Conservation (phyloP, 164 flowering plant species). For the Houttuynia cordata region DNA sequence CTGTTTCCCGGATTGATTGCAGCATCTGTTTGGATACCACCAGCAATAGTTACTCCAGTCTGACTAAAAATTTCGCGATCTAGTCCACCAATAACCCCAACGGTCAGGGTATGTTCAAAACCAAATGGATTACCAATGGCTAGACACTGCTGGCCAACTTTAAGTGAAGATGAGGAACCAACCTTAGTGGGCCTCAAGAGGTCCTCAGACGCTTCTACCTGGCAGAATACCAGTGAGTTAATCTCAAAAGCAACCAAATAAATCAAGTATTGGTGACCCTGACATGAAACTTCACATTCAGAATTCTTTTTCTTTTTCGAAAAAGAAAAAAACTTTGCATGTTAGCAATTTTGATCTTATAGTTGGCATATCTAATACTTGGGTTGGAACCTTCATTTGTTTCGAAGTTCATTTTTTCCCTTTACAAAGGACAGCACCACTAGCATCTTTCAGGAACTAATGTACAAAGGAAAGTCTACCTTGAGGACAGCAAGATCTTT, state of each 20-base stretch:
- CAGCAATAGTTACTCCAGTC: slow-evolving; percentile 87
- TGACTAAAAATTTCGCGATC: slow-evolving; percentile 89
- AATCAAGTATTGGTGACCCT: not conserved
- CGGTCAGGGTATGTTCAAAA: slow-evolving; percentile 94
- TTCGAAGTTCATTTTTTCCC: not conserved
- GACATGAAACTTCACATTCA: not conserved
- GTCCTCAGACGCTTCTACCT: slow-evolving; percentile 80
- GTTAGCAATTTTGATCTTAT: no score
- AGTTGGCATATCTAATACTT: no score
- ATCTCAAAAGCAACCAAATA: not conserved
- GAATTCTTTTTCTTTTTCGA: no score
- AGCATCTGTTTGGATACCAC: slow-evolving; percentile 98
- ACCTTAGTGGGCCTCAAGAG: slow-evolving; percentile 66
- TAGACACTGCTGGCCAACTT: slow-evolving; percentile 87
- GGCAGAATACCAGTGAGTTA: slow-evolving; percentile 6
- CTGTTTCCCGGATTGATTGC: slow-evolving; percentile 98
- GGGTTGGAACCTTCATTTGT: not conserved
- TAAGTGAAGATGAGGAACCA: slow-evolving; percentile 59
- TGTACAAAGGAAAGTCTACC: slow-evolving; percentile 24
- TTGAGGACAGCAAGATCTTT: slow-evolving; percentile 92
- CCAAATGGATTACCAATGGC: slow-evolving; percentile 99
- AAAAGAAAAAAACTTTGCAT: no score
- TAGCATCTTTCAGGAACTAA: not conserved
- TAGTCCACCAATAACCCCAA: slow-evolving; percentile 89
- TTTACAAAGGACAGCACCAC: not conserved